phyloP scores from a whole-genome alignment of 352 stramenopile genomes.

The Pseudoperonospora humuli region DNA sequence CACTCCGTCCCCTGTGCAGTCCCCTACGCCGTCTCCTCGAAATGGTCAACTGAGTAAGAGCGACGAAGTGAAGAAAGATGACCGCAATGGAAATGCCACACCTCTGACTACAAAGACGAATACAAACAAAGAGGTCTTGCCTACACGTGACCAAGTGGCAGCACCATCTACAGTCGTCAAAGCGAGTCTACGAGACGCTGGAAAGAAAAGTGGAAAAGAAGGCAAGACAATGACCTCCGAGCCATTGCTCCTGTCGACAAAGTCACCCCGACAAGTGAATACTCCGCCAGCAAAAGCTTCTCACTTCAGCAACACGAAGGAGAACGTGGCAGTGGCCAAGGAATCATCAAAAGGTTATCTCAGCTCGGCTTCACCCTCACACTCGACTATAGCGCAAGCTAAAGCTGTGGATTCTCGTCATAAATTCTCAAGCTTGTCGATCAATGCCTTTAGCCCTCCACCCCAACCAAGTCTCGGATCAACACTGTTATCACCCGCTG shows the following conservation, averaged over 20 bases:
- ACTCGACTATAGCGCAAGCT: slow-evolving; percentile 3
- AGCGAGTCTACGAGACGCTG: not conserved
- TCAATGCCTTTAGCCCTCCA: not conserved
- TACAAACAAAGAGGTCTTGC: not conserved
- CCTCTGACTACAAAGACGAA: not conserved
- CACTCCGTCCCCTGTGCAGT: not conserved
- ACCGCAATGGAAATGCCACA: not conserved
- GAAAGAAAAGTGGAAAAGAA: slow-evolving; percentile 1
- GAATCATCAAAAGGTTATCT: slow-evolving; percentile 1
- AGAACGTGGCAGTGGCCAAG: slow-evolving; percentile 2
- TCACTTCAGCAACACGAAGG: slow-evolving; percentile 1
- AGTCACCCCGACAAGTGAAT: not conserved
- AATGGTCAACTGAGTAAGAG: not conserved
- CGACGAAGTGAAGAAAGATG: not conserved
- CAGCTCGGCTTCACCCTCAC: slow-evolving; percentile 3
- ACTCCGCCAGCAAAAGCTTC: not conserved
- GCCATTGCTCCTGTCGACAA: not conserved
- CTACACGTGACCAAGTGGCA: not conserved
- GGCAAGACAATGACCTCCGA: not conserved
- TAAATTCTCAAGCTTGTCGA: slow-evolving; percentile 3
- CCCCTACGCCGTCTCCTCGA: not conserved
- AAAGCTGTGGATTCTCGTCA: slow-evolving; percentile 3
- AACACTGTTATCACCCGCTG: not conserved
- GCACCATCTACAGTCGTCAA: not conserved
- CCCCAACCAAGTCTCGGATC: not conserved